Conservation (phyloP, 2,329 filamentous ascomycete genomes). For the Talaromyces sp. region DNA sequence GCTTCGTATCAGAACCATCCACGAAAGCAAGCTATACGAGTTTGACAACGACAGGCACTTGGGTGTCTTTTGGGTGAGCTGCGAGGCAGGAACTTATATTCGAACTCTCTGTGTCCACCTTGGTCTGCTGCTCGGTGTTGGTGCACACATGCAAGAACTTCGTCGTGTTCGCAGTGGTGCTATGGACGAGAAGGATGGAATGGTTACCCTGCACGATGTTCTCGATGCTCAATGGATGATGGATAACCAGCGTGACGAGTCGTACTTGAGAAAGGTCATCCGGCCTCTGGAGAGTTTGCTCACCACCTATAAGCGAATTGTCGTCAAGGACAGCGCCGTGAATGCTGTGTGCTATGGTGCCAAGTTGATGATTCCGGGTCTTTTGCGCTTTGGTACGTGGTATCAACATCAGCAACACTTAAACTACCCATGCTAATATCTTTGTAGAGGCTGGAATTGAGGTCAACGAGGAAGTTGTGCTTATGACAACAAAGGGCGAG, state of each 20-base stretch:
- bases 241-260: conserved; percentile 94
- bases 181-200: conserved; percentile 83
- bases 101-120: conserved; percentile 96
- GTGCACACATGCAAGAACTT: conserved; percentile 97
- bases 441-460: conserved; percentile 77
- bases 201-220: conserved; percentile 93
- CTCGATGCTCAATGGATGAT: conserved; percentile 93
- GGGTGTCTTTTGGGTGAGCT: conserved; percentile 98
- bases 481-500: conserved; percentile 99
- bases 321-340: conserved; percentile 94
- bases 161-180: conserved; percentile 89
- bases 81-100: conserved; percentile 97
- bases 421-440: conserved; percentile 7
- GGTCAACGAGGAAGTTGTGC: conserved; percentile 89
- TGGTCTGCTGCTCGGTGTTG: conserved; percentile 71
- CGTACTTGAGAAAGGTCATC: conserved; percentile 86
- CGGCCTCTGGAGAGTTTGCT: conserved; percentile 88
- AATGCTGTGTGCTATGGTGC: conserved; percentile 98
- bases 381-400: conserved; percentile 77
- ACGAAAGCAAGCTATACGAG: conserved; percentile 93
- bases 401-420: not conserved
- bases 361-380: conserved; percentile 96
- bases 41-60: conserved; percentile 98
- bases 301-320: conserved; percentile 89
- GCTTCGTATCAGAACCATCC: conserved; percentile 94